Conservation (phyloP, 345 rosid genomes). For the Eucalyptus erythrocorys region DNA sequence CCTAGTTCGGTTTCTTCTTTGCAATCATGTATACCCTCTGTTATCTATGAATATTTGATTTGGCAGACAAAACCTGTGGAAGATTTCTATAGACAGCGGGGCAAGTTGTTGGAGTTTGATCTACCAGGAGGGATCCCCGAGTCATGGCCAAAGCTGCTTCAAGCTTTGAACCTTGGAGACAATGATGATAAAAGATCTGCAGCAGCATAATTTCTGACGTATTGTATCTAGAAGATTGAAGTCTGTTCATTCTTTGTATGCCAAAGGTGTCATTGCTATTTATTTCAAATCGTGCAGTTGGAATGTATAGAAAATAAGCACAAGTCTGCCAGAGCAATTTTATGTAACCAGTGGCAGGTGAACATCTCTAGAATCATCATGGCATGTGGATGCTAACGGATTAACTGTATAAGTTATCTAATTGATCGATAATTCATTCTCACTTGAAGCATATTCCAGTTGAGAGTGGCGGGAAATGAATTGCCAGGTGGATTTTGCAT, state of each 20-base stretch:
- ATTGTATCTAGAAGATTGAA: constrained; percentile 4
- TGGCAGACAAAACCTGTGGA: constrained; percentile 85
- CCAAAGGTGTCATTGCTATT: constrained; percentile 13
- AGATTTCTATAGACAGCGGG: constrained; percentile 68
- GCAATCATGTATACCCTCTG: background rate
- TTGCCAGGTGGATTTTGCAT: background rate
- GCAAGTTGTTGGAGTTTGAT: constrained; percentile 74
- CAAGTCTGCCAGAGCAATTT: background rate
- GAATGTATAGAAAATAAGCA: background rate
- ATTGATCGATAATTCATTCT: background rate
- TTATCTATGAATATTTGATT: background rate
- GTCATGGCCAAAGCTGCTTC: constrained; percentile 93
- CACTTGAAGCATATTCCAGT: background rate
- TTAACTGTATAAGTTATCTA: background rate
- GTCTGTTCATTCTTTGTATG: constrained; percentile 53
- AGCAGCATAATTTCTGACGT: constrained; percentile 31
- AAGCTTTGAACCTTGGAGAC: constrained; percentile 70
- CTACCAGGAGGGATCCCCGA: constrained; percentile 98
- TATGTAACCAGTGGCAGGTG: background rate
- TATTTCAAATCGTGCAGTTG: background rate
- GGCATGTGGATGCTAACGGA: background rate
- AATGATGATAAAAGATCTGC: constrained; percentile 39
- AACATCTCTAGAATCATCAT: background rate
- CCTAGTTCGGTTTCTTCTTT: background rate
- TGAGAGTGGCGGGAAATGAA: background rate